phyloP scores from a whole-genome alignment of 2,329 filamentous ascomycete genomes.

The Paecilomyces fulvus region DNA sequence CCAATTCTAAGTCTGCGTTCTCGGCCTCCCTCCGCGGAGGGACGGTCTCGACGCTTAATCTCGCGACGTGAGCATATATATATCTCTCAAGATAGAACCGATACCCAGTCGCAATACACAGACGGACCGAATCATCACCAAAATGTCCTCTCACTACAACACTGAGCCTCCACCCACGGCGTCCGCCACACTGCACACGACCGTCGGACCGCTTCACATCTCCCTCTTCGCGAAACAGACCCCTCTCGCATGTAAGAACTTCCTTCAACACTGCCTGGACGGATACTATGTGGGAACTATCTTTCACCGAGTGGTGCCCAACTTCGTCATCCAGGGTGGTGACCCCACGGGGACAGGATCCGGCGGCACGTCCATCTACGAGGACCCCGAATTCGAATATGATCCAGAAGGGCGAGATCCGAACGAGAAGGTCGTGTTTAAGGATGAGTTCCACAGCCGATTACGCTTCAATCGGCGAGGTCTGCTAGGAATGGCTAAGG shows the following conservation, averaged over 20 bases:
- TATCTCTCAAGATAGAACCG: neutral
- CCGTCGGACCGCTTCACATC: slow-evolving; percentile 76
- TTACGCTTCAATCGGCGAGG: slow-evolving; percentile 89
- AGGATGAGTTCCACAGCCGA: slow-evolving; percentile 85
- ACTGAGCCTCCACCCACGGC: slow-evolving; percentile 91
- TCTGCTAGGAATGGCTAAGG: slow-evolving; percentile 90
- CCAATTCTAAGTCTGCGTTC: neutral
- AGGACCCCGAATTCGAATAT: slow-evolving; percentile 55
- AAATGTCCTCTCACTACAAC: slow-evolving; percentile 86
- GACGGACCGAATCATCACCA: neutral
- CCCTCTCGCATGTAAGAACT: slow-evolving; percentile 85
- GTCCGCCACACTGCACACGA: slow-evolving; percentile 84
- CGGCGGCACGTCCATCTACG: slow-evolving; percentile 86
- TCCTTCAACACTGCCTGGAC: slow-evolving; percentile 88
- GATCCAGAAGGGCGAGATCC: slow-evolving; percentile 42
- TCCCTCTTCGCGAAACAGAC: slow-evolving; percentile 94
- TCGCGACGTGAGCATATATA: neutral
- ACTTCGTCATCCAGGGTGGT: slow-evolving; percentile 89
- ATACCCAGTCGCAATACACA: neutral
- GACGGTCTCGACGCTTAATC: neutral
- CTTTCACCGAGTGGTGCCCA: slow-evolving; percentile 86
- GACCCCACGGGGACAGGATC: slow-evolving; percentile 89
- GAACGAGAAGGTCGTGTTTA: slow-evolving; percentile 55
- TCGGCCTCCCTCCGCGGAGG: neutral
- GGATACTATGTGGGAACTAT: slow-evolving; percentile 91